Evolutionary conservation across 106 monocot genomes (phyloP).

Genomic region (Xerophyta viscosa): DNA sequence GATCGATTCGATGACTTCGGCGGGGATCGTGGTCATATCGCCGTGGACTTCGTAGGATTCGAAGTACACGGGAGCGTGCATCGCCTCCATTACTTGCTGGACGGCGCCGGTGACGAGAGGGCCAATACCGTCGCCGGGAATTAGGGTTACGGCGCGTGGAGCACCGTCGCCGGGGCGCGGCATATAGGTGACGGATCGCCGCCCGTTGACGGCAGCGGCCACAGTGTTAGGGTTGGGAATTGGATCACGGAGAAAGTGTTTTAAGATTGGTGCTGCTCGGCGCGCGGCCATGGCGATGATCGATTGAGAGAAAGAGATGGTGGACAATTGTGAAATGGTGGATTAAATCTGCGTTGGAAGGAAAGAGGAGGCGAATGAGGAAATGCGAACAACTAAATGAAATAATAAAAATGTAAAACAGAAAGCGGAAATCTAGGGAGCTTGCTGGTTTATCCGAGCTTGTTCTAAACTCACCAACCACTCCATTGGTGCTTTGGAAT

Average conservation of each 20-base stretch:
- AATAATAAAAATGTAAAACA: no score
- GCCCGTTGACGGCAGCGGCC: background rate
- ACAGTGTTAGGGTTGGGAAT: background rate
- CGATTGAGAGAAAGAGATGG: no score
- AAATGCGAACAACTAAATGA: no score
- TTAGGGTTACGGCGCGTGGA: slow-evolving; percentile 5
- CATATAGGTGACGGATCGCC: slow-evolving; percentile 13
- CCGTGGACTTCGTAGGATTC: slow-evolving; percentile 14
- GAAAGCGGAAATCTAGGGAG: no score
- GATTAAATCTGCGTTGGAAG: no score
- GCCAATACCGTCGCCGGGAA: slow-evolving; percentile 13
- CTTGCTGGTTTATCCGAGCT: no score
- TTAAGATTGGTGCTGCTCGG: background rate
- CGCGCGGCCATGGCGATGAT: no score
- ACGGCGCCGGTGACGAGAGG: slow-evolving; percentile 15
- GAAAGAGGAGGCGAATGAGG: no score
- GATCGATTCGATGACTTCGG: slow-evolving; percentile 13
- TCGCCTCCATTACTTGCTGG: slow-evolving; percentile 15
- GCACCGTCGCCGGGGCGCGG: slow-evolving; percentile 15
- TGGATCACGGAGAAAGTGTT: background rate
- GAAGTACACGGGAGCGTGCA: slow-evolving; percentile 14
- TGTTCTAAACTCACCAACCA: no score
- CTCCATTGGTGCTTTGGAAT: no score
- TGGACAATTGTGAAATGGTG: no score
- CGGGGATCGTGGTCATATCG: slow-evolving; percentile 6